Evolutionary conservation across 805 yeast genomes (phyloP), one percentile per base, ranked within the genome.

Genomic region (Yarrowia keelungensis): DNA sequence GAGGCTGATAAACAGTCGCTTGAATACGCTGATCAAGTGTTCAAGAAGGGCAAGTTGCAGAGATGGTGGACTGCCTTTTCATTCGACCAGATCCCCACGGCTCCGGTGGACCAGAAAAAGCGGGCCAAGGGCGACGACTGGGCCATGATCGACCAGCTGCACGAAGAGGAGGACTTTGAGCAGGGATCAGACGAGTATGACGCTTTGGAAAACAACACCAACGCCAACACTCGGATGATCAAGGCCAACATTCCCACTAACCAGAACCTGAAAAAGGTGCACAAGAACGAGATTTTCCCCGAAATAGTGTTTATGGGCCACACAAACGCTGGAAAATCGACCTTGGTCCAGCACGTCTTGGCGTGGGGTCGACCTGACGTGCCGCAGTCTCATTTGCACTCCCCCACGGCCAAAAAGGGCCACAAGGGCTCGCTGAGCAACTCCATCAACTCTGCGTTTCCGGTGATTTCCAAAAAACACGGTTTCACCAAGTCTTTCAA

Each of bases 301-400:
- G 97, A 92, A 74, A 85, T 92, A 5, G 80, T 89, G 3, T 82
- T 92, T 58, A 73, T 92, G 54, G 97, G 98, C 0, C 85, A 91
- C 71, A 89, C 96, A 59, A 92, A 92, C 73, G 92, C 89, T 8
- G 98, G 97, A 0, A 92, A 92, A 75, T 90, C 97, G 0, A 87
- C 96, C 0, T 76, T 92, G 35, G 79, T 92, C 14, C 67, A 62
- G 47, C 67, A 62, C 32, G 54, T 62, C n/a, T 26, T 62, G 35
- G 67, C 67, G 26, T 62, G 67, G 67, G 67, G 67, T 32, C 45
- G 67, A 3, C 32, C 46, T 1, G 67, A 62, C 26, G 67, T 62
- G 4, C 56, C 67, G 2, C 67, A 49, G 90, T 90, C 74, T 84
- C 84, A 12, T 69, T 91, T 46, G 68, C 76, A 45, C 64, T 68